phyloP scores from a whole-genome alignment of 140 eudicot genomes.

The Stevia rebaudiana region DNA sequence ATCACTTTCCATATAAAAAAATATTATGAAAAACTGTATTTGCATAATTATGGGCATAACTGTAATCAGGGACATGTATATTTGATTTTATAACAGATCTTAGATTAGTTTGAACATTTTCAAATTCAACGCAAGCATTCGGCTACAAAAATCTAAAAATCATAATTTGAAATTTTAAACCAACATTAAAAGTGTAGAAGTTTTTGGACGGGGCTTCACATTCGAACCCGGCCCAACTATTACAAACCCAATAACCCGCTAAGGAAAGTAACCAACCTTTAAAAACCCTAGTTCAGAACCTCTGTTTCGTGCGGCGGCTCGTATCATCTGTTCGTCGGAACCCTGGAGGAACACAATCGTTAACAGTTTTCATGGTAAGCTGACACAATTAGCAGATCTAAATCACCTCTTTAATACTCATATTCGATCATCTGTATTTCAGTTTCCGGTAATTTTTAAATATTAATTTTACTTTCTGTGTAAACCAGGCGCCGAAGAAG shows the following conservation, averaged over 20 bases:
- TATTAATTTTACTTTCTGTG: background rate
- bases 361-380: constrained; percentile 24
- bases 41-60: too few relatives aligned
- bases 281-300: constrained; percentile 31
- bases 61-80: too few relatives aligned
- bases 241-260: background rate
- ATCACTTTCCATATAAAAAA: too few relatives aligned
- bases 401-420: background rate
- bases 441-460: background rate
- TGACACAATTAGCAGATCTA: background rate
- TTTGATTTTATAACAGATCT: too few relatives aligned
- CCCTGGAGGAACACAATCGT: constrained; percentile 7
- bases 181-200: too few relatives aligned
- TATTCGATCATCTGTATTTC: background rate
- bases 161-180: too few relatives aligned
- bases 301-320: constrained; percentile 6
- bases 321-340: background rate
- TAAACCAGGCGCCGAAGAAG: constrained; percentile 47
- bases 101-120: too few relatives aligned
- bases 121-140: too few relatives aligned
- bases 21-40: too few relatives aligned
- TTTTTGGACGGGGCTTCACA: background rate
- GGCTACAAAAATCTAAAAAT: too few relatives aligned
- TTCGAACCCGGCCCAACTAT: constrained; percentile 15
- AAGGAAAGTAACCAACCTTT: background rate